These are phyloP conservation scores for Diutina neorugosa DNA, from an alignment of 1,139 yeast genomes.

Conservation along the genomic window DNA sequence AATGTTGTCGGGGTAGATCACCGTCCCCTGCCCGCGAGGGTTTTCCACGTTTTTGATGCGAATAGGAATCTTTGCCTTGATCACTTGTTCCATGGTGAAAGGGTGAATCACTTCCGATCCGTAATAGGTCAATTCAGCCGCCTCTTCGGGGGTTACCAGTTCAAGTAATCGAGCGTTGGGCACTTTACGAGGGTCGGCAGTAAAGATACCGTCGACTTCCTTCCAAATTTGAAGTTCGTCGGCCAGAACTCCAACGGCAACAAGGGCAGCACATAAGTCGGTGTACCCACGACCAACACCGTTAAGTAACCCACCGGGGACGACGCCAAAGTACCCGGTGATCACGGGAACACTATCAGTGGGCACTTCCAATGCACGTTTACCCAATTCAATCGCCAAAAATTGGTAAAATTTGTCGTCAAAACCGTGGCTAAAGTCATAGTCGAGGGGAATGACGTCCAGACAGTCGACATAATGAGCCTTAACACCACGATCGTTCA, in stretches of 20 bases:
- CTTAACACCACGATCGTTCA: slow-evolving; percentile 68
- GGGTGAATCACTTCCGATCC: slow-evolving; percentile 98
- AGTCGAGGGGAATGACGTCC: slow-evolving; percentile 50
- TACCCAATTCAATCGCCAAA: slow-evolving; percentile 49
- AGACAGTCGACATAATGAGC: slow-evolving; percentile 76
- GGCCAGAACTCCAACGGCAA: slow-evolving; percentile 86
- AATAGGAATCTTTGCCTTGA: slow-evolving; percentile 89
- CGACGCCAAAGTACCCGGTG: slow-evolving; percentile 89
- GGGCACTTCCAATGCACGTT: slow-evolving; percentile 34
- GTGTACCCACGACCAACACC: slow-evolving; percentile 97
- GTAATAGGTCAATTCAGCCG: slow-evolving; percentile 92
- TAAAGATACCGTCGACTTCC: slow-evolving; percentile 96
- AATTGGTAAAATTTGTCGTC: slow-evolving; percentile 59
- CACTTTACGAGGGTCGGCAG: slow-evolving; percentile 96
- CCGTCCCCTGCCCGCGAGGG: slow-evolving; percentile 83
- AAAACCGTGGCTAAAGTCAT: slow-evolving; percentile 40
- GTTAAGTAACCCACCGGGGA: slow-evolving; percentile 87
- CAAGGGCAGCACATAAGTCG: slow-evolving; percentile 91
- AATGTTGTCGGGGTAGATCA: slow-evolving; percentile 82
- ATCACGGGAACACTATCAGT: slow-evolving; percentile 66
- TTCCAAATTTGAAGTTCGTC: slow-evolving; percentile 97
- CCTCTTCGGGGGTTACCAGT: slow-evolving; percentile 95
- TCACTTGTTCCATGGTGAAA: slow-evolving; percentile 98
- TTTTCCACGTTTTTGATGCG: slow-evolving; percentile 92
- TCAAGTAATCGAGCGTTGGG: slow-evolving; percentile 76